phyloP scores from a whole-genome alignment of 768 basidiomycete species.

The Pholiota microspora region DNA sequence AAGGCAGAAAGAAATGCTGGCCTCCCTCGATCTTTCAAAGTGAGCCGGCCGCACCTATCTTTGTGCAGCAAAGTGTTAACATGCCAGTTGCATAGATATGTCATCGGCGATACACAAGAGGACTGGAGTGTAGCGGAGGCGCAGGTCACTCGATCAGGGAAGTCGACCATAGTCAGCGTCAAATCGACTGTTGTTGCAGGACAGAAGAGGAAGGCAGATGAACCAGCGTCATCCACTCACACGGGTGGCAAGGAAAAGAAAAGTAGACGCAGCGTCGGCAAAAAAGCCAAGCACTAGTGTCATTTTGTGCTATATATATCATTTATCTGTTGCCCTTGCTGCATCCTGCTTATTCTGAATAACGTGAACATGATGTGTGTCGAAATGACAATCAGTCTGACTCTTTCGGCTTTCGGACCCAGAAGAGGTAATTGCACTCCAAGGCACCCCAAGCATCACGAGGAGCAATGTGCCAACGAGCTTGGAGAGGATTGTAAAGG shows the following conservation, averaged over 20 bases:
- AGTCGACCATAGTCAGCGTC: conserved; percentile 76
- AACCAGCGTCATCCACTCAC: conserved; percentile 16
- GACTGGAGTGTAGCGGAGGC: conserved; percentile 79
- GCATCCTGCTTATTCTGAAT: not conserved
- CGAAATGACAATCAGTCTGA: not conserved
- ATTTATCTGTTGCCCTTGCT: conserved; percentile 3
- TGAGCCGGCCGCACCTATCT: conserved; percentile 41
- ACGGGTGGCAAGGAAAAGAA: conserved; percentile 41
- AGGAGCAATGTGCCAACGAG: conserved; percentile 68
- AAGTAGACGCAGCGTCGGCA: conserved; percentile 41
- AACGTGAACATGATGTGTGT: not conserved
- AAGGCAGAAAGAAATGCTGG: conserved; percentile 85
- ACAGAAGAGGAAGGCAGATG: conserved; percentile 60
- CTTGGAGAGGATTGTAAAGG: conserved; percentile 69
- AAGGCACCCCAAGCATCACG: conserved; percentile 52
- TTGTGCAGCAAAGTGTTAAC: conserved; percentile 8
- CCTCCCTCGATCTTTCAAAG: conserved; percentile 85
- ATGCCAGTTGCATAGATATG: conserved; percentile 46
- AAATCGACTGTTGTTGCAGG: conserved; percentile 43
- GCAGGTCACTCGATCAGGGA: conserved; percentile 57
- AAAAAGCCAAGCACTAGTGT: conserved; percentile 41
- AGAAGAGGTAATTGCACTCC: conserved; percentile 81
- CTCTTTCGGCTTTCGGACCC: conserved; percentile 69
- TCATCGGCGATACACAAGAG: conserved; percentile 64
- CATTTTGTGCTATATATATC: not conserved